Base-by-base conservation (phyloP, 805 yeast species). In the Lachancea thermotolerans region DNA sequence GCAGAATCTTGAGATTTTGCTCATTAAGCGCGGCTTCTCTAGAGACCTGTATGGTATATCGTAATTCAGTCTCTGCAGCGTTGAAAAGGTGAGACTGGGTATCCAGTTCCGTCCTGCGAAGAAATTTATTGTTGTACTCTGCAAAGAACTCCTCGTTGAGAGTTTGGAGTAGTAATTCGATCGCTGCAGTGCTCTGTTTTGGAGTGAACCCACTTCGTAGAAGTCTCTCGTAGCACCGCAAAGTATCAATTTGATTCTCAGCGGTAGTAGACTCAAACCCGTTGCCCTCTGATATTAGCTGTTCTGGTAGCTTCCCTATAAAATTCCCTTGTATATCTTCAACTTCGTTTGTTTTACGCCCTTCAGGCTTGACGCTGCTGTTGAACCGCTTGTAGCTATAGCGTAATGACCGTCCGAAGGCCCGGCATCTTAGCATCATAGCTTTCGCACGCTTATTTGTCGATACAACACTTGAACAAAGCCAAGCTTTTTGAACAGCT, bases 21-120 rank as follows among this genome's bases (percentile, higher is more conserved):
- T 81, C 82, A 52, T 80, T 81, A 44, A 84, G 70, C 49, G 86
- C 85, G 10, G 71, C 68, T 50, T 83, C 89, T 52, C 97, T 69
- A 28, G 83, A 75, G 35, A 81, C 74, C 35, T 82, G 79, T 18
- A 89, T 77, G 55, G 89, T 96, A 37, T 84, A 86, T 40, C 83
- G 66, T 32, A 91, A 66, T 62, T 91, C 98, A 44, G 90, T 82
- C 49, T 87, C 87, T 0, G 96, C 96, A 29, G 96, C 95, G 59
- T 89, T 91, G 62, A 88, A 90, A 11, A 93, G 66, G 59, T 91
- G 93, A 17, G 79, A 75, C 56, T 91, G 96, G 56, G 90, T 91
- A 51, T 90, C 96, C 12, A 88, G 67, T 53, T 88, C 96, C 49
- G 79, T 78, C 25, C 66, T 65, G 17, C 60, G 55, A 34, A 65